A percentile compares a stretch with the other conserved stretches of the same genome.
These are phyloP conservation scores for Lecanicillium sp. DNA, from an alignment of 2,329 filamentous ascomycete species.

Conservation along the genomic window DNA sequence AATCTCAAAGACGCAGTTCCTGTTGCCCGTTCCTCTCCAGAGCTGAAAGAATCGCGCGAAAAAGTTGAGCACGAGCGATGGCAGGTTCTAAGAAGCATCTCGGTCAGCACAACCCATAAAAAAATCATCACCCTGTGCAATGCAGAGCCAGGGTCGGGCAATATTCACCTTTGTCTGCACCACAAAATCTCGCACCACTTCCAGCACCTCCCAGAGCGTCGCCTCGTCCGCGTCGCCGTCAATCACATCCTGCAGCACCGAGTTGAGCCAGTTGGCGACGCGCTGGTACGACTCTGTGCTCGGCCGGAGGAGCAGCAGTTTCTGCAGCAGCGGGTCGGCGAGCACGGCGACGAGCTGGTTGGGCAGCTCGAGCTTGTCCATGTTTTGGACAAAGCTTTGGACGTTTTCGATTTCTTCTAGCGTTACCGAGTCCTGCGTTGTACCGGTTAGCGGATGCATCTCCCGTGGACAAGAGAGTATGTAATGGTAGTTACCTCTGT, in stretches of 20 bases:
- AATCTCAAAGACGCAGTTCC: conserved; percentile 48
- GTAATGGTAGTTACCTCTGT: conserved; percentile 44
- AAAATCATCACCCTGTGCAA: too few relatives aligned
- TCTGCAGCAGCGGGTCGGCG: conserved; percentile 70
- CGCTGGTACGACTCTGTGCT: conserved; percentile 42
- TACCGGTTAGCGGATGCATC: too few relatives aligned
- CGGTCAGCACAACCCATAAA: conserved; percentile 9
- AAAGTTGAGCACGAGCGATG: conserved; percentile 40
- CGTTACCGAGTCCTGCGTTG: conserved; percentile 49
- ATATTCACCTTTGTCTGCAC: conserved; percentile 44
- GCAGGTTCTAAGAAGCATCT: conserved; percentile 30
- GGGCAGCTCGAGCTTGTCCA: conserved; percentile 74
- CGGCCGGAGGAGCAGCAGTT: conserved; percentile 60
- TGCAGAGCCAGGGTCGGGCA: background rate
- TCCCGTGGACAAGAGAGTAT: background rate
- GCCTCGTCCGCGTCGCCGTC: conserved; percentile 41
- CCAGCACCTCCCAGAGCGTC: conserved; percentile 46
- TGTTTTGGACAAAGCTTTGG: conserved; percentile 58
- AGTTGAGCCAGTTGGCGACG: conserved; percentile 52
- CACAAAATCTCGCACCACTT: conserved; percentile 49
- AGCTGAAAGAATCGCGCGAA: conserved; percentile 43
- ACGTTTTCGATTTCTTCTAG: conserved; percentile 73
- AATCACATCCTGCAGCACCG: conserved; percentile 47
- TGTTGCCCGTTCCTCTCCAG: conserved; percentile 56
- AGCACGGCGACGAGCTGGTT: conserved; percentile 75